A percentile compares a stretch with the other conserved stretches of the same genome.
Conservation (phyloP, 495 filamentous ascomycete species). For the Cercophora scortea region DNA sequence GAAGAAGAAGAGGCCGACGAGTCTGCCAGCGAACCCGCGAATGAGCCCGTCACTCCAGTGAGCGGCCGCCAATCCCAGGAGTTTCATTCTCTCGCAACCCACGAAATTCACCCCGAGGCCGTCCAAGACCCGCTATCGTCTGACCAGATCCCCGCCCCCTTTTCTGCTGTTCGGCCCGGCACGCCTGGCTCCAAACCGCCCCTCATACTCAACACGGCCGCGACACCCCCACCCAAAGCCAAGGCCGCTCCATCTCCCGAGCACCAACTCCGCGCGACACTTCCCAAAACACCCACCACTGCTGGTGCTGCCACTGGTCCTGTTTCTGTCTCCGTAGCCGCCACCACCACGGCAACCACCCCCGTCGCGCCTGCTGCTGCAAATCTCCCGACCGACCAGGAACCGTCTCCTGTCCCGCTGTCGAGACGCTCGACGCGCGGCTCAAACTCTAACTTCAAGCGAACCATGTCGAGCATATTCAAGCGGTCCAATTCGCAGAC, state of each 20-base stretch:
- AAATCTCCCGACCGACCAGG: conserved; percentile 14
- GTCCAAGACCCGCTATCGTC: conserved; percentile 24
- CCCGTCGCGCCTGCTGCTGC: conserved; percentile 9
- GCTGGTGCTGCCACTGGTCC: conserved; percentile 1
- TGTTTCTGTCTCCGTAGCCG: conserved; percentile 3
- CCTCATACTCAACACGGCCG: conserved; percentile 21
- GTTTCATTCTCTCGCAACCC: conserved; percentile 34
- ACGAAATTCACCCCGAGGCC: conserved; percentile 26
- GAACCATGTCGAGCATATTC: conserved; percentile 27
- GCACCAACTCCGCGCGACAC: too few relatives aligned
- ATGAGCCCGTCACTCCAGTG: conserved; percentile 41
- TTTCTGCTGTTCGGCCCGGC: conserved; percentile 11
- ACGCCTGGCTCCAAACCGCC: conserved; percentile 15
- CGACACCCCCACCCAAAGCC: conserved; percentile 10
- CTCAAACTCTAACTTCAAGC: conserved; percentile 26
- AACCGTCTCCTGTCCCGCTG: conserved; percentile 19
- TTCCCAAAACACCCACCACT: too few relatives aligned
- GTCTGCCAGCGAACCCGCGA: conserved; percentile 37
- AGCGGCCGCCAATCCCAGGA: conserved; percentile 44
- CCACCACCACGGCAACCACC: conserved; percentile 12
- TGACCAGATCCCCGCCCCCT: conserved; percentile 15
- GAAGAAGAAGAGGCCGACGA: conserved; percentile 45
- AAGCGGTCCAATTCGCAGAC: conserved; percentile 26
- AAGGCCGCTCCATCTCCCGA: too few relatives aligned
- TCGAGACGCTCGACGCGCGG: conserved; percentile 28